Conservation (phyloP, 495 filamentous ascomycete species). For the Apiosordaria backusii region DNA sequence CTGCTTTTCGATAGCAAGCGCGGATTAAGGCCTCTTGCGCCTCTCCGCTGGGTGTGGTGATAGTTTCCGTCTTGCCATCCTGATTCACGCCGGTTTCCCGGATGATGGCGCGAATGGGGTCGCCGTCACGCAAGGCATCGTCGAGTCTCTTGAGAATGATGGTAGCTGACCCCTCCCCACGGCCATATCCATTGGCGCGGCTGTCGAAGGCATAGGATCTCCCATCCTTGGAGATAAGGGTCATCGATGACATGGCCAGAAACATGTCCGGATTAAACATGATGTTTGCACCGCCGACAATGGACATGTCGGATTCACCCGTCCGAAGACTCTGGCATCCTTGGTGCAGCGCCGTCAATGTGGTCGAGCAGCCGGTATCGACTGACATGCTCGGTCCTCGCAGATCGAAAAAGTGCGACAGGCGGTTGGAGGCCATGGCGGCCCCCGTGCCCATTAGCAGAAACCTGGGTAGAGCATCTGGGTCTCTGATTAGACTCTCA, state of each 20-base stretch:
- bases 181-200: constrained; percentile 60
- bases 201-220: constrained; percentile 45
- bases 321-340: constrained; percentile 48
- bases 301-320: constrained; percentile 46
- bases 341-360: constrained; percentile 49
- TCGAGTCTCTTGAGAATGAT: constrained; percentile 57
- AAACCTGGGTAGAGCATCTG: constrained; percentile 35
- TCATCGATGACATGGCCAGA: constrained; percentile 36
- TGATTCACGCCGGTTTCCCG: constrained; percentile 54
- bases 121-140: constrained; percentile 50
- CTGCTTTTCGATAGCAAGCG: constrained; percentile 44
- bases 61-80: constrained; percentile 49
- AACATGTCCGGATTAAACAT: constrained; percentile 36
- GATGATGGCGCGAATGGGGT: constrained; percentile 60
- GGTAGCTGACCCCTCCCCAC: constrained; percentile 54
- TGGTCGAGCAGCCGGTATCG: constrained; percentile 58
- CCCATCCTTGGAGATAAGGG: constrained; percentile 34
- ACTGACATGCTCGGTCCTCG: constrained; percentile 54
- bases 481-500: constrained; percentile 37
- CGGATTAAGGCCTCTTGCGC: constrained; percentile 54
- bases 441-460: constrained; percentile 51
- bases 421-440: constrained; percentile 50
- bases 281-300: constrained; percentile 42
- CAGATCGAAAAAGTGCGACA: constrained; percentile 58
- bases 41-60: constrained; percentile 44